A percentile compares a stretch with the other conserved stretches of the same genome.
phyloP scores from a whole-genome alignment of 495 filamentous ascomycete species.

The Cairneyella variabilis region DNA sequence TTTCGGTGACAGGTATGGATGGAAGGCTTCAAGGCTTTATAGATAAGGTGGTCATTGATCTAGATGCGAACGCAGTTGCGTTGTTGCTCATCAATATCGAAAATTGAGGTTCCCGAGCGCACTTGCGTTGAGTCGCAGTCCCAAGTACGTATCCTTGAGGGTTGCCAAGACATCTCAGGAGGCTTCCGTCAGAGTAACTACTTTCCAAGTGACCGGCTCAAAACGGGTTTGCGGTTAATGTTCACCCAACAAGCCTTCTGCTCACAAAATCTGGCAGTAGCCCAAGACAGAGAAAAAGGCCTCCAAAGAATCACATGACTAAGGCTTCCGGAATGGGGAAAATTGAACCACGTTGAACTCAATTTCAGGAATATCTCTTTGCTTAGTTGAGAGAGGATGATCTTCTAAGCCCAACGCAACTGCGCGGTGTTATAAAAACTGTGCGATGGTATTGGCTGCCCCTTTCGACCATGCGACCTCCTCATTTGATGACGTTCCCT shows the following conservation, averaged over 20 bases:
- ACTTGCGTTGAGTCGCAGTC: not conserved
- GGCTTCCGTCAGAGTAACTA: too few species aligned
- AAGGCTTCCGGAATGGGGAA: too few species aligned
- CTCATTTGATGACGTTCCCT: too few species aligned
- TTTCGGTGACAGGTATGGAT: not conserved
- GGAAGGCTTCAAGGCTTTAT: not conserved
- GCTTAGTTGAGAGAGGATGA: not conserved
- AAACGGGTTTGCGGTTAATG: not conserved
- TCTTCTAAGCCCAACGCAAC: not conserved
- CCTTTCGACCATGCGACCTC: not conserved
- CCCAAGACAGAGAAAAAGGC: too few species aligned
- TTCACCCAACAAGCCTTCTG: not conserved
- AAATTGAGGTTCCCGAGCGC: not conserved
- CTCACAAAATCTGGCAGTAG: not conserved
- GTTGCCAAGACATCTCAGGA: too few species aligned
- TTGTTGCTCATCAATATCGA: not conserved
- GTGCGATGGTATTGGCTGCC: not conserved
- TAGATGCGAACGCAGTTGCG: not conserved
- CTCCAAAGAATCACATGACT: too few species aligned
- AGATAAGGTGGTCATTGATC: not conserved
- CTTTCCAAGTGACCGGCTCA: not conserved
- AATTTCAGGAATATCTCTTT: not conserved
- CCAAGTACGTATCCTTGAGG: not conserved
- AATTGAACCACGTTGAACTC: not conserved
- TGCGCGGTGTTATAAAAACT: not conserved